Evolutionary conservation across 345 rosid species (phyloP), one percentile per base, ranked within the genome.

Genomic region (Eucalyptus pauciflora): DNA sequence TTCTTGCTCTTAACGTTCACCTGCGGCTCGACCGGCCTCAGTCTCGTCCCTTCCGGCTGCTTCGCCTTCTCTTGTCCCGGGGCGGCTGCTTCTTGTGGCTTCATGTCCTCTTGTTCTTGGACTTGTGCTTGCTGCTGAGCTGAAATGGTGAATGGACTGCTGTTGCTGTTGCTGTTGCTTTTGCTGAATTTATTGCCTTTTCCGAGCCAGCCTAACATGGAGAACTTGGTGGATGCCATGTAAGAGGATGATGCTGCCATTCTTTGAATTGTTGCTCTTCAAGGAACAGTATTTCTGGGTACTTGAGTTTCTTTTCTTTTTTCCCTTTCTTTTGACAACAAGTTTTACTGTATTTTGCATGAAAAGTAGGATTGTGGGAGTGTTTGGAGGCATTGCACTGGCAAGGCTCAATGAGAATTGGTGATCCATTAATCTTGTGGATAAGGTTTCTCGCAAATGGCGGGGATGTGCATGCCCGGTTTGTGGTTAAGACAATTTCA

Each of bases 21-120:
- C 67, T 96, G 99, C 27, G 90, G 91, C 89, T 97, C 98, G 49
- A 96, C 99, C 10, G 99, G 99, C 88, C 99, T 94, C 33, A 95
- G 92, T 81, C 90, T 92, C 7, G 94, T 94, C 88, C 86, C 86
- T 69, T 69, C 91, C 41, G 89, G 92, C 88, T 92, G 89, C 91
- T 91, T 94, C 79, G 85, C 88, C 86, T 89, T 87, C 81, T 90
- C 89, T 85, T 89, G 54, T 79, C 90, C 90, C 80, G 87, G 89
- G 64, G 79, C 60, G 5, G 83, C 87, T 11, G 52, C 87, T 85
- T 81, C 90, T 88, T 81, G 71, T 10, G 83, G 27, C 56, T 85
- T 86, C 76, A 88, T 88, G 67, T 91, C 83, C 88, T 93, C 95
- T 71, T 90, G 90, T 25, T 89, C 91, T 60, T 92, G 92, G 58